These are phyloP conservation scores for Pseudogymnoascus sp. DNA, from an alignment of 2,329 filamentous ascomycete genomes.

Conservation along the genomic window DNA sequence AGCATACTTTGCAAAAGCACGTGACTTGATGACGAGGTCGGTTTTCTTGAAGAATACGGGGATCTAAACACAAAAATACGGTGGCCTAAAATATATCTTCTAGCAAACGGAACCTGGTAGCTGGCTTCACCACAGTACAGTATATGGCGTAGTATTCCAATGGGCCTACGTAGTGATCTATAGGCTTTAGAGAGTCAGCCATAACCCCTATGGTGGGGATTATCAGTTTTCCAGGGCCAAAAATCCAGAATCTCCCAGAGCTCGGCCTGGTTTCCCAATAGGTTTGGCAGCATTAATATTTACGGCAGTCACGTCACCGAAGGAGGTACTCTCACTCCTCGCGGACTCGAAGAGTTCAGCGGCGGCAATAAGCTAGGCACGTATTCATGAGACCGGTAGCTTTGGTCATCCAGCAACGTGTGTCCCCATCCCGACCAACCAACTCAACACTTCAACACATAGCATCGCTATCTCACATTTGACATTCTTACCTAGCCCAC, in stretches of 20 bases:
- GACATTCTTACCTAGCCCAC: slow-evolving; percentile 43
- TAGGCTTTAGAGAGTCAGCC: neutral
- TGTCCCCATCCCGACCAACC: slow-evolving; percentile 41
- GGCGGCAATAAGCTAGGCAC: no score
- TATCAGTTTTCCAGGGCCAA: no score
- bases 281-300: neutral
- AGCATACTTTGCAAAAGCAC: neutral
- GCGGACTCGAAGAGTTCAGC: no score
- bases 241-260: no score
- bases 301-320: neutral
- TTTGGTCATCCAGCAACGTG: neutral
- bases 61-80: neutral
- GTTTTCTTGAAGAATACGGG: neutral
- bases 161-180: neutral
- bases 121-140: neutral
- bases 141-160: neutral
- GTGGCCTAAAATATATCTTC: neutral
- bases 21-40: neutral
- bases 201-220: neutral
- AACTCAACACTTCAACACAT: slow-evolving; percentile 49
- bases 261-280: neutral
- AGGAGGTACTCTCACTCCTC: neutral
- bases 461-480: slow-evolving; percentile 47
- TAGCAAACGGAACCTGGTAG: neutral
- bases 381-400: neutral